phyloP scores from a whole-genome alignment of 441 rosid species.

The Croton setiger region DNA sequence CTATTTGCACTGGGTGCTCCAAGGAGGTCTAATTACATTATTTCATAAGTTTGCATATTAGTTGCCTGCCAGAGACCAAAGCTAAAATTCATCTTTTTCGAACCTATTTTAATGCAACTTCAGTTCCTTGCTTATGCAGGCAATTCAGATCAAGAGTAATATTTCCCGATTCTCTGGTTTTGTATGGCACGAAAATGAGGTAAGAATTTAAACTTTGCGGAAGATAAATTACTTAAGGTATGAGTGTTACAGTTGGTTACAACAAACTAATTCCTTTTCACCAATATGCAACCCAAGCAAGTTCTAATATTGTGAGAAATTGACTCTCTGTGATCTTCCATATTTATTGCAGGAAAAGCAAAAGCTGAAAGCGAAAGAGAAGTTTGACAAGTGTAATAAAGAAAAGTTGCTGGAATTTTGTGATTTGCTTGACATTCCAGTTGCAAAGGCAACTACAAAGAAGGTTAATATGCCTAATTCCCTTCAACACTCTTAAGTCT shows the following conservation, averaged over 20 bases:
- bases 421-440: slow-evolving; percentile 68
- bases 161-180: slow-evolving; percentile 90
- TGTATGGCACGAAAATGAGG: slow-evolving; percentile 95
- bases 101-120: slow-evolving; percentile 22
- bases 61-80: not conserved
- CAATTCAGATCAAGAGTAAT: slow-evolving; percentile 76
- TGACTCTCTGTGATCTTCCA: not conserved
- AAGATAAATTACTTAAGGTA: not conserved
- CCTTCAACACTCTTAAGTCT: not conserved
- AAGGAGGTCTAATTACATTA: not conserved
- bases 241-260: not conserved
- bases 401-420: slow-evolving; percentile 83
- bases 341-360: slow-evolving; percentile 68
- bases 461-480: slow-evolving; percentile 45
- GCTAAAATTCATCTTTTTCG: not conserved
- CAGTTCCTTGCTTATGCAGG: slow-evolving; percentile 53
- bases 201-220: slow-evolving; percentile 24
- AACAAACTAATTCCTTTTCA: slow-evolving; percentile 1
- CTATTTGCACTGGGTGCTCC: not conserved
- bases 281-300: not conserved
- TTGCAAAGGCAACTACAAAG: slow-evolving; percentile 60
- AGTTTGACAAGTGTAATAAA: slow-evolving; percentile 80
- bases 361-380: slow-evolving; percentile 73
- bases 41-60: not conserved
- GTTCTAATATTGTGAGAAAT: too few relatives aligned